Conservation (phyloP, 2,329 filamentous ascomycete genomes). For the Venturia asperata region DNA sequence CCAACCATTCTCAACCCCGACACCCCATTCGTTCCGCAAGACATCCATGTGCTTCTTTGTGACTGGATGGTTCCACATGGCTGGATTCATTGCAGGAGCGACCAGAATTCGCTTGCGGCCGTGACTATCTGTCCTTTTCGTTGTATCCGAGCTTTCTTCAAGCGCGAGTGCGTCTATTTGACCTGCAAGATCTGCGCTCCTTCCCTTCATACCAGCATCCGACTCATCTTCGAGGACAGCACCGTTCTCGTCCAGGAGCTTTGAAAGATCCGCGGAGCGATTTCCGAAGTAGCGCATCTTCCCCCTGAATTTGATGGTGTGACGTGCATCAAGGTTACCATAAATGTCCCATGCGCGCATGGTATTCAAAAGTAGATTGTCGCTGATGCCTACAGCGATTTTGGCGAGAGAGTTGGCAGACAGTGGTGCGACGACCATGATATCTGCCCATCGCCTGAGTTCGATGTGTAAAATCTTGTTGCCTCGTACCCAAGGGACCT, state of each 20-base stretch:
- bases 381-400: constrained; percentile 67
- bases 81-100: constrained; percentile 67
- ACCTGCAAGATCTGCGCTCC: neutral
- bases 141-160: neutral
- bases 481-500: constrained; percentile 66
- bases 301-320: constrained; percentile 1
- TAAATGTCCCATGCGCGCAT: constrained; percentile 81
- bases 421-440: constrained; percentile 73
- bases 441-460: constrained; percentile 70
- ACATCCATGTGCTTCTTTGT: constrained; percentile 64
- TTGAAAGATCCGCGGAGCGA: neutral
- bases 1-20: constrained; percentile 39
- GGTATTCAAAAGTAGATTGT: constrained; percentile 66
- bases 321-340: constrained; percentile 46
- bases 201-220: neutral
- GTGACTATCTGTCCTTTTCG: neutral
- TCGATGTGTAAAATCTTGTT: constrained; percentile 87
- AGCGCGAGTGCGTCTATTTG: neutral
- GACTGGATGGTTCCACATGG: constrained; percentile 83
- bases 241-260: neutral
- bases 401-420: constrained; percentile 83
- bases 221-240: constrained; percentile 15
- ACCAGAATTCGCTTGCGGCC: constrained; percentile 16
- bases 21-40: constrained; percentile 68
- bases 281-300: neutral